Evolutionary conservation across 1,284 basidiomycete species (phyloP).

Genomic region (Vanrija pseudolonga): DNA sequence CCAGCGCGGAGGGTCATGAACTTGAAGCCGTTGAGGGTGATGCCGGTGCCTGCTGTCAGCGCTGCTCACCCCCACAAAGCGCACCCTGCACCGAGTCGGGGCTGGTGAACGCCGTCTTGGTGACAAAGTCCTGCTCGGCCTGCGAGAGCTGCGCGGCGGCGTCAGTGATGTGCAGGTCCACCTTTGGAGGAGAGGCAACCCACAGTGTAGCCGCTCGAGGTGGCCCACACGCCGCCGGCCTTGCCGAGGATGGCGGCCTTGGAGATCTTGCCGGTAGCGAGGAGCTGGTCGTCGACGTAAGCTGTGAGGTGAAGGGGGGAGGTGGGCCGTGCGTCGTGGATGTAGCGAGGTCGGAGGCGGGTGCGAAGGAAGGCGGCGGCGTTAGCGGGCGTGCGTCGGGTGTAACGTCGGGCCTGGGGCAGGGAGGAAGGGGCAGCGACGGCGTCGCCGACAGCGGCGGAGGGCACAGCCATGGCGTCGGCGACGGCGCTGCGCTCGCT

Average conservation of each 20-base stretch:
- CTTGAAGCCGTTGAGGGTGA: conserved; percentile 71
- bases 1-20: conserved; percentile 70
- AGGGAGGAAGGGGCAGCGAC: not conserved
- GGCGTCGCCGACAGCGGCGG: not conserved
- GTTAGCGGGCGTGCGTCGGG: not conserved
- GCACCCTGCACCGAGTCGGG: conserved; percentile 52
- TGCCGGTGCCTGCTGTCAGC: conserved; percentile 54
- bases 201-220: conserved; percentile 69
- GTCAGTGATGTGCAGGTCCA: conserved; percentile 8
- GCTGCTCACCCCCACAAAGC: conserved; percentile 5
- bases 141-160: conserved; percentile 62
- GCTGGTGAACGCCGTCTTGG: conserved; percentile 57
- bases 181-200: conserved; percentile 34
- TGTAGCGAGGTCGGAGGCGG: not conserved
- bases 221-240: conserved; percentile 84
- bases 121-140: conserved; percentile 69
- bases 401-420: not conserved
- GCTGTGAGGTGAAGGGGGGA: conserved; percentile 50
- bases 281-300: conserved; percentile 82
- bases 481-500: not conserved
- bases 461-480: too few relatives aligned
- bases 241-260: conserved; percentile 82
- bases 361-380: not conserved
- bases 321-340: not conserved
- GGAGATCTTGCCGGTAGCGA: conserved; percentile 69